Base-by-base conservation (phyloP, 805 yeast genomes). In the Wickerhamiella allomyrinae region DNA sequence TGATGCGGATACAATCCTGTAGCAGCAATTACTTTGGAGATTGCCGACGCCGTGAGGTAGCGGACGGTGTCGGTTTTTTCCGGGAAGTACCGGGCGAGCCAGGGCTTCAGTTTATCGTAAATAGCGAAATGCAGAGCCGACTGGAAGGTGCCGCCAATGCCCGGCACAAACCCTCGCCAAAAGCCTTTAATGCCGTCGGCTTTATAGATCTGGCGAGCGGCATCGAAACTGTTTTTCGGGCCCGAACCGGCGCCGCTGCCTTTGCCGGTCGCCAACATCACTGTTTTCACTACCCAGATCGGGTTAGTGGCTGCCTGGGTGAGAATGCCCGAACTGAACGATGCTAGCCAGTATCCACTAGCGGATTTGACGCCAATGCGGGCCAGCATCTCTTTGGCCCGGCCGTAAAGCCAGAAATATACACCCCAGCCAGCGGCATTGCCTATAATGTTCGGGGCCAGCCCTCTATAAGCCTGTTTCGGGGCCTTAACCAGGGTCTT, bases 211-310 rank as follows among this genome's bases (percentile, higher is more conserved):
- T 67, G 57, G 5, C 44, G 43, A 0, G 76, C 52, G 1, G 94
- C 93, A 45, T 75, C 74, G 15, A 53, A 9, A 6, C 77, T 60
- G 0, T 84, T 74, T 8, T 59, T n/a, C 17, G 31, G 58, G 54
- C 85, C 84, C 0, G 83, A 77, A 13, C 69, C 69, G n/a, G n/a
- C n/a, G 0, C 43, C 49, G 46, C 55, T 36, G 44, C 47, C 13
- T 35, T 44, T 13, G 53, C 46, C 11, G 58, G 54, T 2, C 73
- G 86, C 76, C 53, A 87, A 68, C 49, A 89, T 79, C 47, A 97
- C 68, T 0, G 98, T 91, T 59, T 91, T 91, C 15, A 91, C 58
- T 1, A 91, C 95, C 98, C 98, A 89, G 9, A 89, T 71, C 1
- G 98, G 98, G 56, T 86, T 91, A 1, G 98, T 87, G 13, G 82